Evolutionary conservation across 2,329 filamentous ascomycete species (phyloP).

Genomic region (Pseudofabraea citricarpa): DNA sequence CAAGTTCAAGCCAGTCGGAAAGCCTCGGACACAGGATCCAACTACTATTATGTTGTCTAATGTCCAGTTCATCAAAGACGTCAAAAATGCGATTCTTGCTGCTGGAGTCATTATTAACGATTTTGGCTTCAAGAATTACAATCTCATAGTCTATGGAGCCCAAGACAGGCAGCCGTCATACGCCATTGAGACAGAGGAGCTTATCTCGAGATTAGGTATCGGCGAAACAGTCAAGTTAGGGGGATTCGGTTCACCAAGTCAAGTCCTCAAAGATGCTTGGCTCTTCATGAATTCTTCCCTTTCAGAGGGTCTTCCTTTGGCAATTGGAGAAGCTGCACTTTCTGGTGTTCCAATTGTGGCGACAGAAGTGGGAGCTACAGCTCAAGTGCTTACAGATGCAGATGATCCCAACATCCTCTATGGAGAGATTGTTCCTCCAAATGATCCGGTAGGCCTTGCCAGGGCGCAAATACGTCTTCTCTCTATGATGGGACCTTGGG

Average conservation of each 20-base stretch:
- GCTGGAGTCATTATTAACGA: constrained; percentile 52
- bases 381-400: constrained; percentile 42
- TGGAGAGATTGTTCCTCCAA: constrained; percentile 55
- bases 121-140: constrained; percentile 51
- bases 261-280: constrained; percentile 51
- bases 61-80: constrained; percentile 44
- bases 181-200: constrained; percentile 50
- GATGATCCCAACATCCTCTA: constrained; percentile 36
- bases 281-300: constrained; percentile 51
- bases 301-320: constrained; percentile 45
- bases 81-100: constrained; percentile 49
- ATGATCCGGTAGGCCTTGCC: constrained; percentile 53
- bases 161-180: constrained; percentile 50
- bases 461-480: constrained; percentile 55
- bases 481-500: constrained; percentile 54
- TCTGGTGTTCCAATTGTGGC: constrained; percentile 47
- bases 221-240: constrained; percentile 44
- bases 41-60: constrained; percentile 53
- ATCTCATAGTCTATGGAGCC: constrained; percentile 49
- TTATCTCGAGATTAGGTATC: constrained; percentile 50
- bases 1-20: constrained; percentile 46
- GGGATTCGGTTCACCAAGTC: constrained; percentile 51
- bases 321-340: constrained; percentile 46
- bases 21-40: constrained; percentile 45
- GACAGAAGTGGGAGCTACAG: constrained; percentile 48